Conservation (phyloP, 768 basidiomycete species). For the Kockovaella imperatae region DNA sequence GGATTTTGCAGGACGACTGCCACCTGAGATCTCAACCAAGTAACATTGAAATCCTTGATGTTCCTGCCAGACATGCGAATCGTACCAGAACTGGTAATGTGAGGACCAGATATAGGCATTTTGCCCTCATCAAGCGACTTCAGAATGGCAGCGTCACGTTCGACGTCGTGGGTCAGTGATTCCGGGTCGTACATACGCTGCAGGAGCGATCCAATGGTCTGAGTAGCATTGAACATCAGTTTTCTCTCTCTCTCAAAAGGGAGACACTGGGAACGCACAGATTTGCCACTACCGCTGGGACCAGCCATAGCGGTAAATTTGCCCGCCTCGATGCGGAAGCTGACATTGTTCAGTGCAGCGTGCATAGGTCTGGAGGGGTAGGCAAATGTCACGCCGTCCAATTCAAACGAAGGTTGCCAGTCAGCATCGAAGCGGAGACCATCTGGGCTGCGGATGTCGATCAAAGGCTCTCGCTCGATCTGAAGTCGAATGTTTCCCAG, state of each 20-base stretch:
- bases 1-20: constrained; percentile 35
- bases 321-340: constrained; percentile 25
- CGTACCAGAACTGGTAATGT: constrained; percentile 4
- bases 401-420: constrained; percentile 28
- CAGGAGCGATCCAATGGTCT: constrained; percentile 36
- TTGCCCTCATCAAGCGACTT: constrained; percentile 6
- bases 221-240: too few species aligned
- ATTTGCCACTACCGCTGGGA: constrained; percentile 39
- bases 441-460: constrained; percentile 25
- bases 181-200: constrained; percentile 38
- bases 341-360: constrained; percentile 30
- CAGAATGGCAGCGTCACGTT: constrained; percentile 14
- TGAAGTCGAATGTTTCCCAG: constrained; percentile 28
- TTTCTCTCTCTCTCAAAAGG: too few species aligned
- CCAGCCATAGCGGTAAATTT: constrained; percentile 41
- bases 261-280: too few species aligned
- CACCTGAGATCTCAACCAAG: constrained; percentile 30
- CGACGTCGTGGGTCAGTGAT: constrained; percentile 11
- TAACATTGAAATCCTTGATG: constrained; percentile 25
- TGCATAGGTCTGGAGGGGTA: constrained; percentile 35
- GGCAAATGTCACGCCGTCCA: constrained; percentile 37
- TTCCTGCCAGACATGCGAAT: constrained; percentile 21
- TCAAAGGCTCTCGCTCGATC: constrained; percentile 34
- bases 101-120: background rate
- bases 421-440: constrained; percentile 16